A percentile compares a stretch with the other conserved stretches of the same genome.
These are phyloP conservation scores for Artemisia annua DNA, from an alignment of 129 eudicot genomes.

Conservation along the genomic window DNA sequence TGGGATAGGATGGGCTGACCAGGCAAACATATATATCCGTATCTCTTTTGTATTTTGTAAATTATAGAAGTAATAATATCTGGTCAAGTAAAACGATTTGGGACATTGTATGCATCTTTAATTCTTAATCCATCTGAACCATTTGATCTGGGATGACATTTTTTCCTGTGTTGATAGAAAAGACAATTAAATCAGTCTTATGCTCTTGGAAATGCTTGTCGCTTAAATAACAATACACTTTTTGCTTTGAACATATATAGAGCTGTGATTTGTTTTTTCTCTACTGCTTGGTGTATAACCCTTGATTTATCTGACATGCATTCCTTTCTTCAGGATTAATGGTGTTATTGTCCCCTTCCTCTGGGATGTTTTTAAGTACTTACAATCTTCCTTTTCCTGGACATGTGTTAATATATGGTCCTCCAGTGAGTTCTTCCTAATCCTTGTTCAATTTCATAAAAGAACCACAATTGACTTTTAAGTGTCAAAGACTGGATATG, in stretches of 20 bases:
- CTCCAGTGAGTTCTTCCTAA: conserved; percentile 67
- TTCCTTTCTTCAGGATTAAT: conserved; percentile 65
- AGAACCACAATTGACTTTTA: background rate
- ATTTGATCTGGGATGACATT: conserved; percentile 9
- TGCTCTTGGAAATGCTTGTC: conserved; percentile 6
- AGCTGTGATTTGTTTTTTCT: background rate
- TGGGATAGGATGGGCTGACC: no score
- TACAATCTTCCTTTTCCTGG: conserved; percentile 90
- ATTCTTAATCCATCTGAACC: background rate
- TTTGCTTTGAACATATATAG: background rate
- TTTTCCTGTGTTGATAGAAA: conserved; percentile 4
- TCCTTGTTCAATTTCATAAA: background rate
- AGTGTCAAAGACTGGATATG: background rate
- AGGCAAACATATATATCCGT: no score
- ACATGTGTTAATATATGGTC: conserved; percentile 85
- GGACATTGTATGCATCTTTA: background rate
- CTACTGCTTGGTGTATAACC: background rate
- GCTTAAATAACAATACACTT: background rate
- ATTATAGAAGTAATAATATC: no score
- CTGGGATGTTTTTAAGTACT: conserved; percentile 56
- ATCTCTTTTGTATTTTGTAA: no score
- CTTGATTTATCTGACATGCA: conserved; percentile 8
- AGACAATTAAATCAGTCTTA: background rate
- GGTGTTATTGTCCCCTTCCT: conserved; percentile 62
- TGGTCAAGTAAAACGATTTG: background rate